Evolutionary conservation across 257 asterid species (phyloP).

Genomic region (Pogostemon cablin): DNA sequence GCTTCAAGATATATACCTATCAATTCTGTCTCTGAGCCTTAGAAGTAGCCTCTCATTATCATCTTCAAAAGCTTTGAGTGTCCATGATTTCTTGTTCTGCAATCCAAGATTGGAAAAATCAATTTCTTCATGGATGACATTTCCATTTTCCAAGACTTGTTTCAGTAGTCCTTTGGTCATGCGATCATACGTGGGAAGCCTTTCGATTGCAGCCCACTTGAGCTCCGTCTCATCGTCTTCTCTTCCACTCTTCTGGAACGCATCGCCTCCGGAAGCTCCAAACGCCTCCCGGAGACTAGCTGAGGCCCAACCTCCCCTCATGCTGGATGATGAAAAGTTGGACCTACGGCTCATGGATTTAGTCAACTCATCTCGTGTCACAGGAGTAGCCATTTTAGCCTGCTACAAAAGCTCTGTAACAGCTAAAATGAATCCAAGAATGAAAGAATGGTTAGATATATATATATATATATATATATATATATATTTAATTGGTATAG

Average conservation of each 20-base stretch:
- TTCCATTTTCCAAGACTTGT: conserved; percentile 69
- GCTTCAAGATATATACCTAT: conserved; percentile 41
- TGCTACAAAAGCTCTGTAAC: conserved; percentile 34
- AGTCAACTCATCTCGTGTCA: conserved; percentile 57
- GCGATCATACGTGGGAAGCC: conserved; percentile 83
- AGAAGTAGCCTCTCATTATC: conserved; percentile 70
- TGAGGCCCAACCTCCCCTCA: conserved; percentile 61
- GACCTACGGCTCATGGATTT: conserved; percentile 60
- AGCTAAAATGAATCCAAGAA: conserved; percentile 2
- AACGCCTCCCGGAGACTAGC: conserved; percentile 67
- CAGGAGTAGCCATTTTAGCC: conserved; percentile 56
- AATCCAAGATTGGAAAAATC: conserved; percentile 61
- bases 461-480: too few species aligned
- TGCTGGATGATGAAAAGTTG: conserved; percentile 62
- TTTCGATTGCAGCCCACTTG: conserved; percentile 83
- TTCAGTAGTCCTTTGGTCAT: conserved; percentile 66
- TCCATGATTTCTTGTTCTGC: conserved; percentile 72
- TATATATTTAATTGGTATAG: neutral
- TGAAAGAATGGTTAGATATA: neutral
- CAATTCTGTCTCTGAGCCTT: conserved; percentile 63
- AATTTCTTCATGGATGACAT: conserved; percentile 60
- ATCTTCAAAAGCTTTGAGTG: conserved; percentile 62
- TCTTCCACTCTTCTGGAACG: conserved; percentile 62
- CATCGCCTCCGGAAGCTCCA: conserved; percentile 63
- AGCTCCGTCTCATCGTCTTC: conserved; percentile 75